A percentile compares a stretch with the other conserved stretches of the same genome.
These are phyloP conservation scores for Lyophyllum semitale DNA, from an alignment of 768 basidiomycete genomes.

Conservation along the genomic window DNA sequence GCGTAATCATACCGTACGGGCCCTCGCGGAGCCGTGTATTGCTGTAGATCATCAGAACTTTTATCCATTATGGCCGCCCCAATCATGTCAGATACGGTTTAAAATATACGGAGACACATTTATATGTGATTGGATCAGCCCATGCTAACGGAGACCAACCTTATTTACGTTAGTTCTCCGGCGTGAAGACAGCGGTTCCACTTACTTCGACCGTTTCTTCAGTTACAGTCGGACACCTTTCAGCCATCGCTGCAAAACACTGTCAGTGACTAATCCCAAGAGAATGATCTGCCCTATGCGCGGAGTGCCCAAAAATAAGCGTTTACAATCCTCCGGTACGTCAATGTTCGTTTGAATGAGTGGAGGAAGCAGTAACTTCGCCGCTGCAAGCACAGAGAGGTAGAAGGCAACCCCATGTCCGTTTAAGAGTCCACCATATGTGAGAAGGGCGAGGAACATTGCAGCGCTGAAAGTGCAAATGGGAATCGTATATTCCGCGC, in stretches of 20 bases:
- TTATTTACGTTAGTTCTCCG: too few species aligned
- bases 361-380: conserved; percentile 16
- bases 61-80: too few species aligned
- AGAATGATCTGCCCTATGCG: conserved; percentile 29
- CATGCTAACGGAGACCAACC: too few species aligned
- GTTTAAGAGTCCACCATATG: conserved; percentile 46
- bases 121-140: too few species aligned
- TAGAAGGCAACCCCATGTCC: conserved; percentile 41
- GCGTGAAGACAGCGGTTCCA: too few species aligned
- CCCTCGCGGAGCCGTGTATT: too few species aligned
- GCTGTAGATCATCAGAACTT: too few species aligned
- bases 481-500: conserved; percentile 45
- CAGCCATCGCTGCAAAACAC: conserved; percentile 16
- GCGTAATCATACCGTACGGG: too few species aligned
- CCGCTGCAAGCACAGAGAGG: conserved; percentile 20
- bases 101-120: too few species aligned
- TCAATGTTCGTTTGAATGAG: conserved; percentile 27
- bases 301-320: conserved; percentile 27
- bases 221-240: conserved; percentile 20
- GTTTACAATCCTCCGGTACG: conserved; percentile 25
- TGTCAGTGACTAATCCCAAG: conserved; percentile 24
- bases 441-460: conserved; percentile 44
- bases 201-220: too few species aligned
- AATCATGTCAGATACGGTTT: too few species aligned
- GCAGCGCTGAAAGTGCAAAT: conserved; percentile 47